These are phyloP conservation scores for Coemansia sp. DNA, from an alignment of 192 early-diverging fungal species.

Conservation along the genomic window DNA sequence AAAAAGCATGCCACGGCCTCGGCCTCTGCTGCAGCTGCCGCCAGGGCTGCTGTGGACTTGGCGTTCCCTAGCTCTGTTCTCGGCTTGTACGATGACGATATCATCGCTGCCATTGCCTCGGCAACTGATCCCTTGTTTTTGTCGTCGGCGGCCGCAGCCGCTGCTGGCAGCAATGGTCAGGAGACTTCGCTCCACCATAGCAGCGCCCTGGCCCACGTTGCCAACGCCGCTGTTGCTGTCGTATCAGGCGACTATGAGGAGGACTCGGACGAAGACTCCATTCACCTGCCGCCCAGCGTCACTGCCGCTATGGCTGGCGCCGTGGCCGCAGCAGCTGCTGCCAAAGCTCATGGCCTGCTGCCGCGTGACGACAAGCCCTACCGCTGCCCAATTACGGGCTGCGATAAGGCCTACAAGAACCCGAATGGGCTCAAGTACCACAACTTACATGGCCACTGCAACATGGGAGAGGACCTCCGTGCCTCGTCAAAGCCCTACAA, in stretches of 20 bases:
- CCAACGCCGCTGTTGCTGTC: slow-evolving; percentile 5
- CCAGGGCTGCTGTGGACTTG: slow-evolving; percentile 16
- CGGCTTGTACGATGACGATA: slow-evolving; percentile 54
- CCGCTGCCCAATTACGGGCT: slow-evolving; percentile 81
- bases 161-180: slow-evolving; percentile 7
- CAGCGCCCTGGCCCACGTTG: slow-evolving; percentile 5
- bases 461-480: slow-evolving; percentile 59
- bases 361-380: slow-evolving; percentile 79
- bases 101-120: slow-evolving; percentile 52
- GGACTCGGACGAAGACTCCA: slow-evolving; percentile 37
- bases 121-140: slow-evolving; percentile 53
- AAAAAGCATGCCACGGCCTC: slow-evolving; percentile 26
- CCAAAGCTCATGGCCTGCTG: slow-evolving; percentile 47
- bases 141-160: slow-evolving; percentile 33
- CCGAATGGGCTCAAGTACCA: slow-evolving; percentile 99
- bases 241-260: slow-evolving; percentile 15
- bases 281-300: slow-evolving; percentile 55
- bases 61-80: slow-evolving; percentile 39
- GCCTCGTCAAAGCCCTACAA: slow-evolving; percentile 64
- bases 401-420: slow-evolving; percentile 97
- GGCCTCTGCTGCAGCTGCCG: slow-evolving; percentile 10
- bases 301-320: slow-evolving; percentile 54
- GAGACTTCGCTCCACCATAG: not conserved
- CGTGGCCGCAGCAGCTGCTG: slow-evolving; percentile 42
- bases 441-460: slow-evolving; percentile 91